phyloP scores from a whole-genome alignment of 805 yeast genomes.

The Saturnispora dispora region DNA sequence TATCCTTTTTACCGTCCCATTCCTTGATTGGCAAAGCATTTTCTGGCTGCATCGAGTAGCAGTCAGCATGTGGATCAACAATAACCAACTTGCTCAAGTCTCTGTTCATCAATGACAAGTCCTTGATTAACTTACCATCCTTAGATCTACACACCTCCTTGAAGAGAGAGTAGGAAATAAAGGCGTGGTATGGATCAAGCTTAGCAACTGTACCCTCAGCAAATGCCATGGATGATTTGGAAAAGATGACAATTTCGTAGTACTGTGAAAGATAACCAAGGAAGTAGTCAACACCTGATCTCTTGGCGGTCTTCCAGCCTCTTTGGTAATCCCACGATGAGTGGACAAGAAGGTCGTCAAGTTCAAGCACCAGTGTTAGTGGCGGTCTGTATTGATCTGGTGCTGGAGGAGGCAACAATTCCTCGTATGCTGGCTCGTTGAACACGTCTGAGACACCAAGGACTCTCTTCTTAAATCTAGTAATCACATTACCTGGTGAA shows the following conservation, averaged over 20 bases:
- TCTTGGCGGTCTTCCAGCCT: slow-evolving; percentile 98
- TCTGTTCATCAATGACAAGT: slow-evolving; percentile 82
- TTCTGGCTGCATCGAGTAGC: slow-evolving; percentile 79
- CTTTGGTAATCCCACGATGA: slow-evolving; percentile 83
- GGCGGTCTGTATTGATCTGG: slow-evolving; percentile 91
- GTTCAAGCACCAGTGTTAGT: slow-evolving; percentile 74
- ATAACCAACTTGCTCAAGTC: slow-evolving; percentile 74
- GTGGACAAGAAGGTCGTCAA: slow-evolving; percentile 87
- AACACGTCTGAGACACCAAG: slow-evolving; percentile 71
- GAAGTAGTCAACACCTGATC: slow-evolving; percentile 97
- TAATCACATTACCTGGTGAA: slow-evolving; percentile 53
- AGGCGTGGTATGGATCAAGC: slow-evolving; percentile 89
- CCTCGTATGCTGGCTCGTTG: slow-evolving; percentile 89
- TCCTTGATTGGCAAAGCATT: slow-evolving; percentile 79
- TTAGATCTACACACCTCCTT: slow-evolving; percentile 86
- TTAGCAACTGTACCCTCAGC: slow-evolving; percentile 78
- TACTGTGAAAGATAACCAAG: slow-evolving; percentile 89
- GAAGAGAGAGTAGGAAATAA: slow-evolving; percentile 75
- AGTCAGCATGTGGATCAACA: slow-evolving; percentile 67
- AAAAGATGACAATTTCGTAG: slow-evolving; percentile 89
- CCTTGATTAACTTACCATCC: slow-evolving; percentile 86
- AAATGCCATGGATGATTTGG: slow-evolving; percentile 76
- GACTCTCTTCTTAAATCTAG: slow-evolving; percentile 62
- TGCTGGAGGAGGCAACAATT: slow-evolving; percentile 84
- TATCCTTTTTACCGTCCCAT: slow-evolving; percentile 86